Base-by-base conservation (phyloP, 192 early-diverging fungal genomes). In the Backusella circina region DNA sequence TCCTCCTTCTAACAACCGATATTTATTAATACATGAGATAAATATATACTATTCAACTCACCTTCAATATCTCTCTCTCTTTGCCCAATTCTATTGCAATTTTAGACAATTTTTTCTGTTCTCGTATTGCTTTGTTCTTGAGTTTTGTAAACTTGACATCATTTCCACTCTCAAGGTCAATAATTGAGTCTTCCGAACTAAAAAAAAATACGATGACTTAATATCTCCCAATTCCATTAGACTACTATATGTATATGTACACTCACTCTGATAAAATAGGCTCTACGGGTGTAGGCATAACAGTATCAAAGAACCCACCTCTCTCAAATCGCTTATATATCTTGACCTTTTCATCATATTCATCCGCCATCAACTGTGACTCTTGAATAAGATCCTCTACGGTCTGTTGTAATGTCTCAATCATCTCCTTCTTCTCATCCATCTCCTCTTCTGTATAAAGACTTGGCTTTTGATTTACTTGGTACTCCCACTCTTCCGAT, bases 71-170 rank as follows among this genome's bases (percentile, higher is more conserved):
- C 9, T 77, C 78, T 61, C 94, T 85, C 70, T 95, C 92, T 21
- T 89, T 74, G 23, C 91, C 94, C 2, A 95, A 78, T 75, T 88
- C 79, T 18, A 94, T 86, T 15, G 92, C 92, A 5, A 90, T 90
- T 41, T 92, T 88, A 0, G 92, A 91, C 61, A 95, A 89, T 72
- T 84, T 85, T 28, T 78, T 54, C 13, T 90, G 90, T 73, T 95
- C 91, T 36, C 84, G 82, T 54, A 90, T 86, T 26, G 93, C 83
- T 76, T 91, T 79, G 41, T 70, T 64, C n/a, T 83, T 76, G 70
- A 91, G 78, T 35, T 35, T 12, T 18, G 84, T 77, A 38, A 84
- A 82, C 65, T 89, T 67, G 5, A 72, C 78, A 36, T 80, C 74
- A n/a, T 80, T 79, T 47, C 87, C 88, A 1, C 70, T 67, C 51